These are phyloP conservation scores for Auricularia heimuer DNA, from an alignment of 768 basidiomycete genomes.

Conservation along the genomic window DNA sequence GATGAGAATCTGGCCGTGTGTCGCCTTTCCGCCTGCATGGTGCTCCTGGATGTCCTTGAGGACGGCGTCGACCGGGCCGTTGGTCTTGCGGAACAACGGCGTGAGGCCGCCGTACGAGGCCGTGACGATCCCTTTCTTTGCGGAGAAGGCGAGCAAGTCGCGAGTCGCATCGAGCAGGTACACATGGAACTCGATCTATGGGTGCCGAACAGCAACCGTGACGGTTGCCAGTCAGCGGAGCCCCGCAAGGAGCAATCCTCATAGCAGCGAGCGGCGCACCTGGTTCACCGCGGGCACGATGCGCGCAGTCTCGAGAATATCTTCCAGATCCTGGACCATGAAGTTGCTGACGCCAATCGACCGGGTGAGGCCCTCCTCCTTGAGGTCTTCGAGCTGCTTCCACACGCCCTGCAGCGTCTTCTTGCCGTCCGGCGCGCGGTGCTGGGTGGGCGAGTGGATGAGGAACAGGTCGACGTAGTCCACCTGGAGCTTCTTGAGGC, in stretches of 20 bases:
- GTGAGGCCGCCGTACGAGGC: constrained; percentile 32
- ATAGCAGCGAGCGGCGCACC: constrained; percentile 24
- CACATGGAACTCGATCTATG: constrained; percentile 44
- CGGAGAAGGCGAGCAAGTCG: constrained; percentile 21
- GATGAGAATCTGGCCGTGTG: constrained; percentile 11
- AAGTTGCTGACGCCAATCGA: constrained; percentile 72
- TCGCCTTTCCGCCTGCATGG: constrained; percentile 3
- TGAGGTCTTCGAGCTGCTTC: constrained; percentile 50
- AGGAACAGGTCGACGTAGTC: constrained; percentile 56
- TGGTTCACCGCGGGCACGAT: constrained; percentile 70
- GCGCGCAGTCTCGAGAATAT: constrained; percentile 55
- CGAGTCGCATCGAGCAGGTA: constrained; percentile 33
- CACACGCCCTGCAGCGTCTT: constrained; percentile 37
- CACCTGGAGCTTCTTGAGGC: constrained; percentile 42
- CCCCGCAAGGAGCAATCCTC: too few relatives aligned
- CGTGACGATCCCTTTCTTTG: constrained; percentile 29
- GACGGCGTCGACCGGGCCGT: constrained; percentile 33
- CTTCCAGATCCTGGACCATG: constrained; percentile 56
- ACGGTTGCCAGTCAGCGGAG: too few relatives aligned
- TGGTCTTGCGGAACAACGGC: constrained; percentile 46
- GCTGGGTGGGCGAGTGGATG: constrained; percentile 33
- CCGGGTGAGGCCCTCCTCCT: constrained; percentile 33
- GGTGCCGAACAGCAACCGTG: background rate
- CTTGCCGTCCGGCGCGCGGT: constrained; percentile 19
- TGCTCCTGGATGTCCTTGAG: constrained; percentile 20